phyloP scores from a whole-genome alignment of 179 eudicot genomes.

The Beta corolliflora region DNA sequence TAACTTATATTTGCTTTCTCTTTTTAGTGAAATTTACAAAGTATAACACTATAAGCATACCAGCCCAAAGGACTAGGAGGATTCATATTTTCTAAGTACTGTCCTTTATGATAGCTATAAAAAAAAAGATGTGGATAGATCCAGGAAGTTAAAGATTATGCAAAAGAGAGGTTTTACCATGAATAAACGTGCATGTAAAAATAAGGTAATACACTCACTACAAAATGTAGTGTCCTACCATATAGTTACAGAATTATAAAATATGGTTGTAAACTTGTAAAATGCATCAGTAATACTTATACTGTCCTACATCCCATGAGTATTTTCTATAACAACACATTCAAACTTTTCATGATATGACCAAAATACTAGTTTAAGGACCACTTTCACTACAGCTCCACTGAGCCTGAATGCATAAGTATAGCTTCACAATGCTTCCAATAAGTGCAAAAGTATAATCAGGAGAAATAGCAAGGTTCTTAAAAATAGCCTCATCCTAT shows the following conservation, averaged over 20 bases:
- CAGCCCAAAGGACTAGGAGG: not conserved
- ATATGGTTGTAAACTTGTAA: too few species aligned
- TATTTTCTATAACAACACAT: not conserved
- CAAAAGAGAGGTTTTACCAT: too few species aligned
- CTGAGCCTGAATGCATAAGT: not conserved
- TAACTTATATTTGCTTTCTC: not conserved
- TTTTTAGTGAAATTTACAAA: not conserved
- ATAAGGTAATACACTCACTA: not conserved
- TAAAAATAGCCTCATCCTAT: not conserved
- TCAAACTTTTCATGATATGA: not conserved
- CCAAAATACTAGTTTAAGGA: not conserved
- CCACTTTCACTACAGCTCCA: not conserved
- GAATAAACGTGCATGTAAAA: not conserved
- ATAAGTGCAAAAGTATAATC: not conserved
- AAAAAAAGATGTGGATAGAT: not conserved
- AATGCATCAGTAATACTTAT: too few species aligned
- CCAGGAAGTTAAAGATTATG: not conserved
- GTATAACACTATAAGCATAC: too few species aligned
- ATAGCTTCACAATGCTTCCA: not conserved
- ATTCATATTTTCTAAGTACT: not conserved
- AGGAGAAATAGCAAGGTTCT: not conserved
- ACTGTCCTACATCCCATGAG: not conserved
- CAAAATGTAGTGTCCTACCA: not conserved
- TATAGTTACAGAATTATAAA: not conserved
- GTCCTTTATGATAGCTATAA: too few species aligned